phyloP scores from a whole-genome alignment of 1,284 basidiomycete genomes.

The Irpex sp. region DNA sequence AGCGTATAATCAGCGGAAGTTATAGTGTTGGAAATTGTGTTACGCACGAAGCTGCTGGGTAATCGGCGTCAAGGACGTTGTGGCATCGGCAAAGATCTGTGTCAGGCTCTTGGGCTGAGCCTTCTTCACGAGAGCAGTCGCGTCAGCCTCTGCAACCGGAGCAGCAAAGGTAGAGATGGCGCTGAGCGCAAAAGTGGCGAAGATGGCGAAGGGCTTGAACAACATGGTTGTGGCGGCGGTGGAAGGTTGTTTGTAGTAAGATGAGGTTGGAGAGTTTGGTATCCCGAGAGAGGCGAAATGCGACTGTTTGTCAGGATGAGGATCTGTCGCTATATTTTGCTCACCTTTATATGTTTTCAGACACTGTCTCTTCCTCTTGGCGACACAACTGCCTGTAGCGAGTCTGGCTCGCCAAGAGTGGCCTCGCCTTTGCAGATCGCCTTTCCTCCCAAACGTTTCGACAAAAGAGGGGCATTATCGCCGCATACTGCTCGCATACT shows the following conservation, averaged over 20 bases:
- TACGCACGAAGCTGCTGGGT: slow-evolving; percentile 29
- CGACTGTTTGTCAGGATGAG: not conserved
- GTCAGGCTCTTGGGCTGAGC: slow-evolving; percentile 20
- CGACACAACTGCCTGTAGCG: not conserved
- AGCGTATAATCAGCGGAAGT: not conserved
- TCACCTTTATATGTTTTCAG: not conserved
- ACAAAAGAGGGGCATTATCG: too few relatives aligned
- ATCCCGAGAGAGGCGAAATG: not conserved
- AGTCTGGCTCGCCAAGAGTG: too few relatives aligned
- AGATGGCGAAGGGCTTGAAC: slow-evolving; percentile 25
- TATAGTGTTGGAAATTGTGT: not conserved
- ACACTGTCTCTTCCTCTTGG: not conserved
- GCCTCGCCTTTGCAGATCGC: too few relatives aligned
- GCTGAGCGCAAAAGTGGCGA: slow-evolving; percentile 35
- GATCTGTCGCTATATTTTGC: not conserved
- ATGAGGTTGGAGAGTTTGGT: not conserved
- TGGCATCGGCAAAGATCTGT: slow-evolving; percentile 23
- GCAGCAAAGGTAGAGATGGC: slow-evolving; percentile 20
- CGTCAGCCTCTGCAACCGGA: slow-evolving; percentile 2
- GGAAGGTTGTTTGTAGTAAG: too few relatives aligned
- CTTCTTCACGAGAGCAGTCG: slow-evolving; percentile 9
- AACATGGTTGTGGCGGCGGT: not conserved
- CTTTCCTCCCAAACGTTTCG: too few relatives aligned
- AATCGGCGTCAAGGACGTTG: slow-evolving; percentile 22
- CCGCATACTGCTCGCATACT: too few relatives aligned